Base-by-base conservation (phyloP, 805 yeast species). In the Yarrowia sp. region DNA sequence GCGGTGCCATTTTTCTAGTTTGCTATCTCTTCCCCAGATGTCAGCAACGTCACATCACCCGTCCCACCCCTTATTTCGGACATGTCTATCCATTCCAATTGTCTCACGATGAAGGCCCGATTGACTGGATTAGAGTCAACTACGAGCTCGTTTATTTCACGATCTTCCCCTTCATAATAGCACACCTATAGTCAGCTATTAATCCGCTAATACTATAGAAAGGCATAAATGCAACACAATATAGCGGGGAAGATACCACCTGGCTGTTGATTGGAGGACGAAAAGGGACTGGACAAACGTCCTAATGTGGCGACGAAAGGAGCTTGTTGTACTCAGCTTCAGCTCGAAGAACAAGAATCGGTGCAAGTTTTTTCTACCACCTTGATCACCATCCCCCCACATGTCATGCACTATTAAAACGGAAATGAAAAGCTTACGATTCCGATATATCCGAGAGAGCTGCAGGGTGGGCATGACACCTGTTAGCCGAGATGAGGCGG, bases 391-490 rank as follows among this genome's bases (percentile, higher is more conserved):
- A 5, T 15, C 43, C 14, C 12, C 43, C 19, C n/a, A 16, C 26
- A 9, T 45, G 26, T 16, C 48, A 45, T 45, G 48, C 52, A 22
- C 40, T 49, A 49, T 49, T 49, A 49, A 32, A 12, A 10, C 9
- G 53, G 53, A 49, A 32, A 49, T 49, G 53, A 49, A 48, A 46
- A 49, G 40, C 38, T 49, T 49, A 38, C 15, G 16, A 10, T 3
- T 8, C 53, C 53, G 53, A 15, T 32, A 49, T 32, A 19, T 49
- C 53, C 53, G 53, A 26, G 35, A 9, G 22, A 7, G 11, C 53
- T 49, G 53, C 53, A 49, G 53, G 53, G 53, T 32, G 53, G 53
- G 40, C 53, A 49, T 49, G 38, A 49, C 53, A 32, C 19, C 53
- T 49, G 38, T 32, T 49, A 15, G 53, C 53, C 40, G 53, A 32